Evolutionary conservation across 1,284 basidiomycete genomes (phyloP), one percentile per base, ranked within the genome.

Genomic region (Exobasidium rhododendri): DNA sequence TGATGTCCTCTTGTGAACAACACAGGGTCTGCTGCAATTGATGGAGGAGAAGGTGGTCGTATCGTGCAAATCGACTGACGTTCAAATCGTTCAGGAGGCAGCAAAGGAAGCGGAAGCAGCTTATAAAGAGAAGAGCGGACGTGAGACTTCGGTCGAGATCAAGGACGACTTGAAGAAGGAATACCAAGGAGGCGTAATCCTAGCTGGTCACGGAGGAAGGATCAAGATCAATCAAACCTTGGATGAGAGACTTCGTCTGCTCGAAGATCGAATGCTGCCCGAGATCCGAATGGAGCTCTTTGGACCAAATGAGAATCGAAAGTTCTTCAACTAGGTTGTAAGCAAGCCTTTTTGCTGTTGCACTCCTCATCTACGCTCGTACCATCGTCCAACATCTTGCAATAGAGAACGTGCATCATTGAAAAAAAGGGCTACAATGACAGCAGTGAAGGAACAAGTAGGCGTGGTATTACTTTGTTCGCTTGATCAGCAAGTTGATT

Each of bases 41-140:
- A 68, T 70, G 63, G 77, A 79, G 68, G 43, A 65, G 55, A 70
- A 72, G 52, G 75, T 79, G 6, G 59, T 63, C 10, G 68, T 75
- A 45, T 70, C 66, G 4, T 70, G 66, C 45, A 71, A 69, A 45
- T 72, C 72, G 29, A 69, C 49, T 49, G 77, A 79, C 45, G 73
- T 77, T 11, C 67, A 73, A 58, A 56, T 73, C 30, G 75, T 73
- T 28, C 67, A 78, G 70, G 83, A 85, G 56, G 89, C 91, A 0
- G 84, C 85, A 0, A 84, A 84, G 30, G 82, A 81, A 47, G 92
- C 92, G 5, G 82, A 83, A 53, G 82, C 82, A 69, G 82, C 83
- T 29, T 96, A 89, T 79, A 85, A 83, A 61, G 86, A 90, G 53
- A 84, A 91, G 64, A 89, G 90, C 59, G 94, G 92, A 22, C 84